These are phyloP conservation scores for Hevea brasiliensis DNA, from an alignment of 345 rosid genomes.

Conservation along the genomic window DNA sequence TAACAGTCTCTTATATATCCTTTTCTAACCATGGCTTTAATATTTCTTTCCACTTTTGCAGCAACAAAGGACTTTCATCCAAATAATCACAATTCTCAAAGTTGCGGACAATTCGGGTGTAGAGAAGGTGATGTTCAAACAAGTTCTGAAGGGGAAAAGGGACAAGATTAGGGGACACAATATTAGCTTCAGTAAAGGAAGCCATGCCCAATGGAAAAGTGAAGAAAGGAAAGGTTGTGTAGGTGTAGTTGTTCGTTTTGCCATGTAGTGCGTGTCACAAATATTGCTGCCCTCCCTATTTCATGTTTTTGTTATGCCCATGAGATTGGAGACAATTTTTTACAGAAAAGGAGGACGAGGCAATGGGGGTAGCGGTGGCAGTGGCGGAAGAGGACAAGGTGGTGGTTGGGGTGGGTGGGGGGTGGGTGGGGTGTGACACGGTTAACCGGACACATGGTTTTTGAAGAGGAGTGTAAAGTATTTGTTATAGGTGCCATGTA, in stretches of 20 bases:
- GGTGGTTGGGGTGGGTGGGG: no score
- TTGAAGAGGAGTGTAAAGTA: no score
- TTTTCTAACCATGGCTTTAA: background rate
- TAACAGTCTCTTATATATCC: background rate
- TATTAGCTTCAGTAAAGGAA: slow-evolving; percentile 85
- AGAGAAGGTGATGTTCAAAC: slow-evolving; percentile 85
- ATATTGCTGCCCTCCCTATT: no score
- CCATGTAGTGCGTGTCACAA: slow-evolving; percentile 83
- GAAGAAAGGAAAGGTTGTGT: slow-evolving; percentile 82
- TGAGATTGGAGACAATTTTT: no score
- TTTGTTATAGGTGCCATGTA: no score
- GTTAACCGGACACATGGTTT: no score
- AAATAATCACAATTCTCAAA: slow-evolving; percentile 85
- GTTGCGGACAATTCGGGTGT: slow-evolving; percentile 91
- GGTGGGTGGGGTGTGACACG: no score
- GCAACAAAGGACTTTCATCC: slow-evolving; percentile 78
- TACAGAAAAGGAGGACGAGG: no score
- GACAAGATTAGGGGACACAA: slow-evolving; percentile 78
- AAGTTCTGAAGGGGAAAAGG: slow-evolving; percentile 76
- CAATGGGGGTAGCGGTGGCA: no score
- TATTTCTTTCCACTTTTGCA: slow-evolving; percentile 21
- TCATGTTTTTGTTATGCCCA: no score
- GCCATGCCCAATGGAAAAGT: slow-evolving; percentile 92
- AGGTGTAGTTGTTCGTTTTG: slow-evolving; percentile 87
- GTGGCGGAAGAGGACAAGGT: no score